A percentile compares a stretch with the other conserved stretches of the same genome.
Evolutionary conservation across 768 basidiomycete genomes (phyloP).

Genomic region (Neoboletus magnificus): DNA sequence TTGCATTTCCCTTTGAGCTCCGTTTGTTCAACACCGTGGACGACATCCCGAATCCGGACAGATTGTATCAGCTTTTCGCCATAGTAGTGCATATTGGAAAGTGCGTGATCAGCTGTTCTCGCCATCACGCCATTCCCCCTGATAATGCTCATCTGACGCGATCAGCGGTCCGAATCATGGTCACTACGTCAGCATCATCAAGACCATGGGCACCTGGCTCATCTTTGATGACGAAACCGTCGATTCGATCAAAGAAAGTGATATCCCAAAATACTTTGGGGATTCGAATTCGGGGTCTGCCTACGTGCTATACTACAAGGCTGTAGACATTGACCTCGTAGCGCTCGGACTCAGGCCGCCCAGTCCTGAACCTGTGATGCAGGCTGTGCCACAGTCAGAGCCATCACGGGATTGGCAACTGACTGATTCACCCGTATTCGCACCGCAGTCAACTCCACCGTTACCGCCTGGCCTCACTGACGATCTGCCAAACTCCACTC

Average conservation of each 20-base stretch:
- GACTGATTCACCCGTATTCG: slow-evolving; percentile 26
- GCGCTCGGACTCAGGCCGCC: slow-evolving; percentile 59
- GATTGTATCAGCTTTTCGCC: slow-evolving; percentile 91
- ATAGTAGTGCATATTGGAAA: slow-evolving; percentile 99
- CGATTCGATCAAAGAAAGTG: slow-evolving; percentile 79
- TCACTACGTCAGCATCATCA: slow-evolving; percentile 95
- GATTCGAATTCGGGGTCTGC: slow-evolving; percentile 85
- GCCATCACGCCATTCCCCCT: slow-evolving; percentile 4
- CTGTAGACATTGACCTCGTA: slow-evolving; percentile 76
- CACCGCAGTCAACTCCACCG: slow-evolving; percentile 24
- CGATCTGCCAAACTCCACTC: slow-evolving; percentile 17
- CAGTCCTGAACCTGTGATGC: slow-evolving; percentile 21
- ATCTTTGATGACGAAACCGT: slow-evolving; percentile 97
- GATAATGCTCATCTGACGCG: slow-evolving; percentile 11
- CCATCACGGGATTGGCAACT: slow-evolving; percentile 9
- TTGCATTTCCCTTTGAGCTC: slow-evolving; percentile 93
- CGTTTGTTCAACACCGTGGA: slow-evolving; percentile 97
- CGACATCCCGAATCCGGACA: slow-evolving; percentile 85
- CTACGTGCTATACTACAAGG: slow-evolving; percentile 97
- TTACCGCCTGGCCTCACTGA: slow-evolving; percentile 39
- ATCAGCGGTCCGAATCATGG: slow-evolving; percentile 95
- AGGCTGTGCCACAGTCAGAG: slow-evolving; percentile 15
- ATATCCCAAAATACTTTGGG: slow-evolving; percentile 93
- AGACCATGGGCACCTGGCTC: slow-evolving; percentile 80
- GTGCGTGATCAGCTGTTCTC: slow-evolving; percentile 50